Base-by-base conservation (phyloP, 2,329 filamentous ascomycete genomes). In the Nothophoma quercina region DNA sequence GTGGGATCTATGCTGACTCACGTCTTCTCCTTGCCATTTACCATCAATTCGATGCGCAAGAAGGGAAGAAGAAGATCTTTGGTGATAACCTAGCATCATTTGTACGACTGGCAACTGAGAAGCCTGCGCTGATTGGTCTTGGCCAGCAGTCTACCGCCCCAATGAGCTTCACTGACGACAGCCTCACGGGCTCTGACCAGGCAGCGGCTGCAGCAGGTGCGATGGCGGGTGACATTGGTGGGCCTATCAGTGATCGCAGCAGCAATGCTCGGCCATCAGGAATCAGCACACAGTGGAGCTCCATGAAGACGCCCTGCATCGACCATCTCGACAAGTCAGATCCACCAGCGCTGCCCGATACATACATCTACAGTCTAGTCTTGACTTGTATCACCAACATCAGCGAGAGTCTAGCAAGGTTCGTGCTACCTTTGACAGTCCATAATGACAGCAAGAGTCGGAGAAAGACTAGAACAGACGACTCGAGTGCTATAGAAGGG, bases 291-390 rank as follows among this genome's bases (percentile, higher is more conserved):
- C 90, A 96, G 67, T 98, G 92, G 92, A 99, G 95, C 73, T 84
- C 88, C 10, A 84, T 96, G 56, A 85, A 91, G 41, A 89, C 92
- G 9, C 88, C 92, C 5, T 96, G 91, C 68, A 91, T 98, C 56
- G 95, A 99, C 64, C 91, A 96, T 59, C 84, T 98, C 16, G 95
- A 99, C 76, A 99, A 98, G 73, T 85, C 86, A 0, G 93, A 96
- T 39, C 84, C 93, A 0, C 92, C 93, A 4, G 65, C 79, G 0
- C 84, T 96, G 18, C 95, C 95, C 0, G 93, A 97, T 56, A 96
- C 95, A 0, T 99, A 99, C 67, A 83, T 96, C 7, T 98, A 97
- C 75, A 91, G 89, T 57, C 80, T 99, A 39, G 90, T 93, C 1
- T 77, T 99, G 33, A 89, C 90, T 2, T 98, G 93, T 67, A 88